These are phyloP conservation scores for Vitis labrusca DNA, from an alignment of 164 flowering plant genomes.

Conservation along the genomic window DNA sequence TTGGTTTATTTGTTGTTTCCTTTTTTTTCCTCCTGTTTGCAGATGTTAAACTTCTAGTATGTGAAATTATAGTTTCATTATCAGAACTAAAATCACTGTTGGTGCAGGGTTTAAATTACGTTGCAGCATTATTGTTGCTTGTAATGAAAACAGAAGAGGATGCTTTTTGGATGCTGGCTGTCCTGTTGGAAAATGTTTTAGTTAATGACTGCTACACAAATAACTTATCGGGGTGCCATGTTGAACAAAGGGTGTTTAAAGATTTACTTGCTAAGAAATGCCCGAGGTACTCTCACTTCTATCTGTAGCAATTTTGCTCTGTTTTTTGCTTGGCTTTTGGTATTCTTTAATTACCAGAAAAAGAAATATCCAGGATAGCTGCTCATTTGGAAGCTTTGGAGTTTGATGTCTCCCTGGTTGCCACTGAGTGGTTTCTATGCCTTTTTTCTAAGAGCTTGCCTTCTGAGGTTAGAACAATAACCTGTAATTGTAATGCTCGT, in stretches of 20 bases:
- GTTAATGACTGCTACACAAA: conserved; percentile 88
- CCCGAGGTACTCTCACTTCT: conserved; percentile 52
- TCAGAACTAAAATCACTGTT: conserved; percentile 6
- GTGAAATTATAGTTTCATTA: background rate
- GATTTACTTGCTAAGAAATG: conserved; percentile 79
- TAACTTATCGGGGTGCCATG: conserved; percentile 95
- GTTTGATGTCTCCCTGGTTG: conserved; percentile 92
- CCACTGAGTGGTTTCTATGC: conserved; percentile 97
- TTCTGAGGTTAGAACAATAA: conserved; percentile 64
- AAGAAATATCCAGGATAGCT: conserved; percentile 64
- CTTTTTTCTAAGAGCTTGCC: conserved; percentile 97
- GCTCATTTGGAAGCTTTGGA: conserved; percentile 80
- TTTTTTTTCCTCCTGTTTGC: background rate
- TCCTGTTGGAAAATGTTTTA: conserved; percentile 84
- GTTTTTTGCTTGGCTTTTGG: background rate
- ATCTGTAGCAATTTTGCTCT: background rate
- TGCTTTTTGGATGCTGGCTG: conserved; percentile 97
- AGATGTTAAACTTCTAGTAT: background rate
- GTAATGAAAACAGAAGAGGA: conserved; percentile 99
- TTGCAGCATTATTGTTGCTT: conserved; percentile 87
- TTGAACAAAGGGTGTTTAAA: conserved; percentile 88
- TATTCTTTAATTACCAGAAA: conserved; percentile 4
- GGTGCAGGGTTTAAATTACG: conserved; percentile 92
- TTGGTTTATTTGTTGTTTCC: too few species aligned
- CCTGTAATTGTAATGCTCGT: background rate